Percentiles rank a stretch among this genome's conserved stretches.
These are phyloP conservation scores for Kitagawia praeruptora DNA, from an alignment of 129 eudicot species.

Conservation along the genomic window DNA sequence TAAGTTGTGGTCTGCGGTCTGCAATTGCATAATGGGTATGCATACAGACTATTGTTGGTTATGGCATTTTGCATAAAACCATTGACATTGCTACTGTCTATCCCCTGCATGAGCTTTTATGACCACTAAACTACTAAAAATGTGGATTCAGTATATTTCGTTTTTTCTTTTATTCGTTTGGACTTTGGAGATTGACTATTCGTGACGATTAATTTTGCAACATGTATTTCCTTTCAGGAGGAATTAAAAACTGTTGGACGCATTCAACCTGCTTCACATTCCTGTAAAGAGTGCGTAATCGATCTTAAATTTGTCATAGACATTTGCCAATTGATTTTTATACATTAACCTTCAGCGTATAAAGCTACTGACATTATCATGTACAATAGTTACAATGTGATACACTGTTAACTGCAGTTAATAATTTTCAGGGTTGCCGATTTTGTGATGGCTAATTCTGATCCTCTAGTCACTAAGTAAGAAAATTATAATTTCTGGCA, in stretches of 20 bases:
- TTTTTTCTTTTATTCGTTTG: not conserved
- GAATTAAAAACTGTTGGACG: constrained; percentile 61
- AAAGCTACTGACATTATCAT: not conserved
- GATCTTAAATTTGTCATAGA: not conserved
- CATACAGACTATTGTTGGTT: not conserved
- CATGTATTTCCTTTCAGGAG: constrained; percentile 40
- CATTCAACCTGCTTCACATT: constrained; percentile 63
- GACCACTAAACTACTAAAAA: not conserved
- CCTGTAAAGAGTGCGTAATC: constrained; percentile 75
- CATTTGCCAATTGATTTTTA: not conserved
- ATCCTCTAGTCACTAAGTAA: constrained; percentile 77
- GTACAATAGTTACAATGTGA: not conserved
- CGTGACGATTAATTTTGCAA: constrained; percentile 11
- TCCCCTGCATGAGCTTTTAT: not conserved
- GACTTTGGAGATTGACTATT: not conserved
- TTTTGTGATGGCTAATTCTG: constrained; percentile 57
- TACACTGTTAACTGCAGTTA: constrained; percentile 2
- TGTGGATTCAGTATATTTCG: not conserved
- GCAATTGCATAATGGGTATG: not conserved
- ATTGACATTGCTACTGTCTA: not conserved
- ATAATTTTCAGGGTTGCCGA: constrained; percentile 58
- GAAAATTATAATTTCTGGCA: constrained; percentile 3
- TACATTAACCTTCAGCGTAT: not conserved
- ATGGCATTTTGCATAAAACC: not conserved
- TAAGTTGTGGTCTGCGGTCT: not conserved